Evolutionary conservation across 2,329 filamentous ascomycete genomes (phyloP).

Genomic region (Paecilomyces variotii): DNA sequence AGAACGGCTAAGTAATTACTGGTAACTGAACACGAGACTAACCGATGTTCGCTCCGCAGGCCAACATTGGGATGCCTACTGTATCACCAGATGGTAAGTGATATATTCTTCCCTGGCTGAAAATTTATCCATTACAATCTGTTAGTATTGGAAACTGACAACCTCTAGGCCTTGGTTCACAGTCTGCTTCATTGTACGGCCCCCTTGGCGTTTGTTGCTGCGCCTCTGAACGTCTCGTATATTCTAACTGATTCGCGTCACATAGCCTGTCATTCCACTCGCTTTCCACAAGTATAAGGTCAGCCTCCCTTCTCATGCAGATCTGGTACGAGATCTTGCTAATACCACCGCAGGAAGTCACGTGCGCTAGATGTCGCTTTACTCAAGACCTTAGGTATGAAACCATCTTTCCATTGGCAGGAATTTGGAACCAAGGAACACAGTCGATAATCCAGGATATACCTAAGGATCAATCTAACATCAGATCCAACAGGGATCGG

Average conservation of each 20-base stretch:
- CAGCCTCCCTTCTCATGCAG: background rate
- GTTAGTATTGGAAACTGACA: conserved; percentile 4
- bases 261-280: conserved; percentile 31
- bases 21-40: background rate
- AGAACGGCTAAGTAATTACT: background rate
- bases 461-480: background rate
- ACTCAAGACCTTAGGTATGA: conserved; percentile 29
- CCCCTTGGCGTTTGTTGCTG: background rate
- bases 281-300: conserved; percentile 33
- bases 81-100: conserved; percentile 35
- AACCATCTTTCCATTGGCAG: background rate
- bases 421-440: background rate
- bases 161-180: conserved; percentile 36
- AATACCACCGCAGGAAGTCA: conserved; percentile 26
- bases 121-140: background rate
- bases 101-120: background rate
- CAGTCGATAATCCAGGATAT: background rate
- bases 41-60: conserved; percentile 14
- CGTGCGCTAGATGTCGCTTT: conserved; percentile 29
- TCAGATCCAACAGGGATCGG: conserved; percentile 17
- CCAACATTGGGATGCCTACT: conserved; percentile 39
- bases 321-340: conserved; percentile 2
- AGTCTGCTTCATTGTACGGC: conserved; percentile 35
- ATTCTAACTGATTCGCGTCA: background rate
- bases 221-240: background rate